Conservation (phyloP, 2,329 filamentous ascomycete species). For the Paecilomyces niveus region DNA sequence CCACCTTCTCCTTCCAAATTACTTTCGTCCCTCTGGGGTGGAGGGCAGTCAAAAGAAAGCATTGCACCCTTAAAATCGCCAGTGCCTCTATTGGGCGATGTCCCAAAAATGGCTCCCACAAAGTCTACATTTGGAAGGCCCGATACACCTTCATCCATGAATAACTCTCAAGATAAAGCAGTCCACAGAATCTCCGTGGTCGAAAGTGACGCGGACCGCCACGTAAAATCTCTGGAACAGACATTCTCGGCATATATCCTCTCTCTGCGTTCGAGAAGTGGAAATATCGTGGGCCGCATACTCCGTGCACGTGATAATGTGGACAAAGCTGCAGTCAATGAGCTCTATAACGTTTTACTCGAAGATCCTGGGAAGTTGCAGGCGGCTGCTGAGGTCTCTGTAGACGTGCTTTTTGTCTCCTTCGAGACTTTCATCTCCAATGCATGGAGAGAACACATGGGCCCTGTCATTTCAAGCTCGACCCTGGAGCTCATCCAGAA, state of each 20-base stretch:
- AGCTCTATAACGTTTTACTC: constrained; percentile 80
- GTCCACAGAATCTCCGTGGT: constrained; percentile 42
- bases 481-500: constrained; percentile 66
- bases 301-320: constrained; percentile 63
- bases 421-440: constrained; percentile 90
- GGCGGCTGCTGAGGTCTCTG: constrained; percentile 63
- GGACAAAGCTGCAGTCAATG: constrained; percentile 76
- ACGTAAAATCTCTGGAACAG: constrained; percentile 69
- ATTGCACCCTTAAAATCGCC: constrained; percentile 26
- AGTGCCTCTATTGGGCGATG: constrained; percentile 33
- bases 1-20: constrained; percentile 85
- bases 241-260: constrained; percentile 78
- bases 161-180: constrained; percentile 15
- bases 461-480: constrained; percentile 67
- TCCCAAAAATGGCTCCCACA: constrained; percentile 37
- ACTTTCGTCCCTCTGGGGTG: constrained; percentile 71
- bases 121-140: constrained; percentile 33
- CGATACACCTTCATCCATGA: constrained; percentile 34
- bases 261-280: constrained; percentile 75
- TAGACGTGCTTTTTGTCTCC: constrained; percentile 81
- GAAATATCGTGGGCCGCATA: constrained; percentile 73
- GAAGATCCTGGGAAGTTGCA: constrained; percentile 77
- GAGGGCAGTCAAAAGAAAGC: constrained; percentile 38
- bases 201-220: constrained; percentile 53
- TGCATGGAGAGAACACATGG: constrained; percentile 84